Evolutionary conservation across 495 filamentous ascomycete genomes (phyloP).

Genomic region (Penicillium waksmanii): DNA sequence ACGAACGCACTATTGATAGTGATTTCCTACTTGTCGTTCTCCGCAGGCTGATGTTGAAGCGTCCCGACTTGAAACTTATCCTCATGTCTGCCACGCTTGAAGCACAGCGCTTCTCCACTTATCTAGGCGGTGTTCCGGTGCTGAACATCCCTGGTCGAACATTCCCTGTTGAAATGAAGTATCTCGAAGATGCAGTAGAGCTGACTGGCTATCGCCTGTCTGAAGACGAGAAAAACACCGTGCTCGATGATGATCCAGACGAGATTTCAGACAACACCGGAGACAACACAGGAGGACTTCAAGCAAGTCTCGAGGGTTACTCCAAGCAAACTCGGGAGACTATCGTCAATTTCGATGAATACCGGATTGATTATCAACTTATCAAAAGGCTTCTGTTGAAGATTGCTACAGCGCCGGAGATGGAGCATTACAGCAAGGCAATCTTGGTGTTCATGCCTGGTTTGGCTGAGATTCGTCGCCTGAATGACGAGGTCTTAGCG

Average conservation of each 20-base stretch:
- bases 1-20: constrained; percentile 92
- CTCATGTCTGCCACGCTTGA: constrained; percentile 98
- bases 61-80: constrained; percentile 79
- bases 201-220: constrained; percentile 71
- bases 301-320: constrained; percentile 65
- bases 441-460: constrained; percentile 94
- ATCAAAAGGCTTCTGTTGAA: constrained; percentile 72
- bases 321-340: constrained; percentile 73
- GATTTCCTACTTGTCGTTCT: constrained; percentile 93
- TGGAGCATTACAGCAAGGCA: constrained; percentile 78
- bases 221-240: constrained; percentile 46
- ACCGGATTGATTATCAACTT: constrained; percentile 82
- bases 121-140: constrained; percentile 81
- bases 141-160: constrained; percentile 90
- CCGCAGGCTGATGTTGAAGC: constrained; percentile 71
- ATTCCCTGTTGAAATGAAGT: constrained; percentile 86
- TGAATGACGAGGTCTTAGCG: constrained; percentile 79
- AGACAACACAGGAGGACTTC: constrained; percentile 41
- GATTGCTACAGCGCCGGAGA: constrained; percentile 68
- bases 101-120: constrained; percentile 85
- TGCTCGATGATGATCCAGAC: constrained; percentile 50
- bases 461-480: constrained; percentile 85
- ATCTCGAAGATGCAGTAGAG: constrained; percentile 89
- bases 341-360: constrained; percentile 78
- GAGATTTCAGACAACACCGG: constrained; percentile 49